Conservation (phyloP, 768 basidiomycete genomes). For the Paxillus rubicundulus region DNA sequence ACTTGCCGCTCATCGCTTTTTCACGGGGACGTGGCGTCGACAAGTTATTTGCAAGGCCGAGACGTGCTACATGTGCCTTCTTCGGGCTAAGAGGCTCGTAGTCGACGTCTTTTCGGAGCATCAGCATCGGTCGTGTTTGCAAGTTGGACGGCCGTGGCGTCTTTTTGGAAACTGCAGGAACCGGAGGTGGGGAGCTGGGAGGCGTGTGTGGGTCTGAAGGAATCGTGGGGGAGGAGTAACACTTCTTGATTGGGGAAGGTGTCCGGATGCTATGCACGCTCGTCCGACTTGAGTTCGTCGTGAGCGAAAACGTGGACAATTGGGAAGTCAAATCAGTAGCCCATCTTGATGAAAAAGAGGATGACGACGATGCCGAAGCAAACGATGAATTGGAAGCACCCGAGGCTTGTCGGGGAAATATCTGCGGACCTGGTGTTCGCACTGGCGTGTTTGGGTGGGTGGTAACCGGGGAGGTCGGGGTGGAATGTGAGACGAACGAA, state of each 20-base stretch:
- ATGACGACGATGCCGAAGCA: slow-evolving; percentile 24
- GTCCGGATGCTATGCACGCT: slow-evolving; percentile 27
- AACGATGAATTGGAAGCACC: slow-evolving; percentile 18
- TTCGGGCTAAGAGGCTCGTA: slow-evolving; percentile 72
- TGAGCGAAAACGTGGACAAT: slow-evolving; percentile 41
- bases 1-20: neutral
- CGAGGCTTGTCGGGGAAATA: slow-evolving; percentile 24
- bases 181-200: slow-evolving; percentile 25
- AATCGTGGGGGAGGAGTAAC: slow-evolving; percentile 19
- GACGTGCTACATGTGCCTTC: slow-evolving; percentile 39
- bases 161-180: slow-evolving; percentile 23
- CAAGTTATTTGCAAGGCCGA: slow-evolving; percentile 30
- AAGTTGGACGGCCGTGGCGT: slow-evolving; percentile 17
- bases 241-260: slow-evolving; percentile 45
- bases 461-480: slow-evolving; percentile 31
- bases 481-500: slow-evolving; percentile 26
- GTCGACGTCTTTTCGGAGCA: slow-evolving; percentile 71
- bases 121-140: slow-evolving; percentile 53
- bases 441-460: slow-evolving; percentile 24
- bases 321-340: slow-evolving; percentile 24
- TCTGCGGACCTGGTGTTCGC: slow-evolving; percentile 18
- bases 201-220: slow-evolving; percentile 20
- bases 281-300: slow-evolving; percentile 32
- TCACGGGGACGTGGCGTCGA: slow-evolving; percentile 12
- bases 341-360: slow-evolving; percentile 20